phyloP scores from a whole-genome alignment of 2,329 filamentous ascomycete species.

The Nothomitra cinnamomea region DNA sequence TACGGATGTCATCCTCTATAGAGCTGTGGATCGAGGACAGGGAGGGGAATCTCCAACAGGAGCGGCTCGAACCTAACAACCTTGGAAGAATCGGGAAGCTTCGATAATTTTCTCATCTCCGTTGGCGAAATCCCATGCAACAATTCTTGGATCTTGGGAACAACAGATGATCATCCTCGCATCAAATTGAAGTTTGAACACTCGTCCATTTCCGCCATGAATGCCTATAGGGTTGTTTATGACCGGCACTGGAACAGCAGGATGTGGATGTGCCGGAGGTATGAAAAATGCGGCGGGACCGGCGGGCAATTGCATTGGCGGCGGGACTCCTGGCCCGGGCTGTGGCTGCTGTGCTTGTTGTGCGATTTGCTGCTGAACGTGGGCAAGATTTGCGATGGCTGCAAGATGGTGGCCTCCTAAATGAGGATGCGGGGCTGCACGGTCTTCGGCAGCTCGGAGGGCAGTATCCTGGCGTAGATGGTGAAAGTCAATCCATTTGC shows the following conservation, averaged over 20 bases:
- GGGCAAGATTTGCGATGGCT: not conserved
- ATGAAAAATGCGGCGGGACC: conserved; percentile 12
- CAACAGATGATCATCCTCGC: conserved; percentile 86
- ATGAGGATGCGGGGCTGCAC: conserved; percentile 8
- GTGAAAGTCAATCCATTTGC: conserved; percentile 67
- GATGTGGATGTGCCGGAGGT: conserved; percentile 6
- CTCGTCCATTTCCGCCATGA: conserved; percentile 30
- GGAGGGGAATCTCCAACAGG: too few species aligned
- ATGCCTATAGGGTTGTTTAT: not conserved
- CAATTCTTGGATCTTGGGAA: conserved; percentile 77
- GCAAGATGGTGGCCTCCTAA: not conserved
- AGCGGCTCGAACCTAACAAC: not conserved
- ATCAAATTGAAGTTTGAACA: conserved; percentile 97
- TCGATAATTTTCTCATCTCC: conserved; percentile 65
- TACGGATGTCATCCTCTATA: too few species aligned
- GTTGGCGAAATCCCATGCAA: conserved; percentile 96
- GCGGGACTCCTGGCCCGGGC: conserved; percentile 12
- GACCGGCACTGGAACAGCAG: conserved; percentile 7
- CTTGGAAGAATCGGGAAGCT: conserved; percentile 54
- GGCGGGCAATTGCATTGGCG: conserved; percentile 12
- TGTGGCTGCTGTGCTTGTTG: conserved; percentile 18
- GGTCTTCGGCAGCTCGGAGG: conserved; percentile 28
- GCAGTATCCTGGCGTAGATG: conserved; percentile 60
- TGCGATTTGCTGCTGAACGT: conserved; percentile 5
- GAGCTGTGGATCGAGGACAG: too few species aligned